These are phyloP conservation scores for Solanum sejunctum DNA, from an alignment of 257 asterid species.

Conservation along the genomic window DNA sequence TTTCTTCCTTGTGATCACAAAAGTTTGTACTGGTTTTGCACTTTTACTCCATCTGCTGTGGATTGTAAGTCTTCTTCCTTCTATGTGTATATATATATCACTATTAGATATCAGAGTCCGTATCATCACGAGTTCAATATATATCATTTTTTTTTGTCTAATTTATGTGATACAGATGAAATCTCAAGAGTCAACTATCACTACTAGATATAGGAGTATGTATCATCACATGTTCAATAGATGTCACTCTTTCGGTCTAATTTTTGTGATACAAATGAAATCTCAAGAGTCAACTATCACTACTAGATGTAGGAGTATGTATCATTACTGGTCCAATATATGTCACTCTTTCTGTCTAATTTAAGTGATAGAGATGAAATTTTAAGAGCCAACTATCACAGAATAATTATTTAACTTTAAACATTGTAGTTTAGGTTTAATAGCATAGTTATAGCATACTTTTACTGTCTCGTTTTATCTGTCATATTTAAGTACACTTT, in stretches of 20 bases:
- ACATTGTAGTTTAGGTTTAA: background rate
- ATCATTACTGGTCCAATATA: no score
- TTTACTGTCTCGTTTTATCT: background rate
- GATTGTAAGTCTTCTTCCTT: background rate
- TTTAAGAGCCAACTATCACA: background rate
- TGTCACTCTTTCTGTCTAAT: no score
- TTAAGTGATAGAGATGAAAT: no score
- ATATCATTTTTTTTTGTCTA: no score
- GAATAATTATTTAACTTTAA: background rate
- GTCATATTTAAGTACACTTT: background rate
- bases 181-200: background rate
- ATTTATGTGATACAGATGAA: no score
- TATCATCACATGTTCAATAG: background rate
- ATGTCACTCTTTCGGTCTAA: no score
- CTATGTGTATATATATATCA: background rate
- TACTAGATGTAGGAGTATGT: no score
- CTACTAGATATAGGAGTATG: no score
- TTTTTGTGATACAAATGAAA: background rate
- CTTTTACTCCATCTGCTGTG: slow-evolving; percentile 18
- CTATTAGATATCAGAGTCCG: no score
- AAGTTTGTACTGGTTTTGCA: slow-evolving; percentile 38
- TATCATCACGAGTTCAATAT: background rate
- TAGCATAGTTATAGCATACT: background rate
- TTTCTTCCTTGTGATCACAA: slow-evolving; percentile 33
- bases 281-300: no score